Evolutionary conservation across 441 rosid species (phyloP).

Genomic region (Gossypium schwendimanii): DNA sequence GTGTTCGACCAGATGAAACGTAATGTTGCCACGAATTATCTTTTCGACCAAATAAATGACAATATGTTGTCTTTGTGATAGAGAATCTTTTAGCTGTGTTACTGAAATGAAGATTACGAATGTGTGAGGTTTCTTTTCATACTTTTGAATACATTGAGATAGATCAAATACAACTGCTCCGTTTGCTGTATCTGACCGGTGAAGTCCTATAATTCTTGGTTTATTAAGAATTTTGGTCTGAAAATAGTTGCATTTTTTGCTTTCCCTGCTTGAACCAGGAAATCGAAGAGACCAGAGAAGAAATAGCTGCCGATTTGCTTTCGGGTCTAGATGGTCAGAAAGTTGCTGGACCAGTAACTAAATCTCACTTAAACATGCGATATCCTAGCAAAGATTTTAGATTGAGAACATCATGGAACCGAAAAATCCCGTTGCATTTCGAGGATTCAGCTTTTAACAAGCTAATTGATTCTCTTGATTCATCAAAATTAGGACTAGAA

Average conservation of each 20-base stretch:
- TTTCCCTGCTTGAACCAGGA: constrained; percentile 37
- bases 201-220: background rate
- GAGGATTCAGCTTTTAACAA: constrained; percentile 22
- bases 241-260: background rate
- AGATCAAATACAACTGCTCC: background rate
- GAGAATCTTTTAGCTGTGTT: background rate
- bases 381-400: background rate
- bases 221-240: background rate
- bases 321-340: constrained; percentile 20
- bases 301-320: constrained; percentile 20
- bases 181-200: background rate
- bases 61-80: background rate
- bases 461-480: constrained; percentile 26
- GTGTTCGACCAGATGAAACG: background rate
- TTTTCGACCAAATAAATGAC: background rate
- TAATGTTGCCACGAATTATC: background rate
- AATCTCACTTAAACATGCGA: constrained; percentile 1
- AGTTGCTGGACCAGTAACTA: constrained; percentile 4
- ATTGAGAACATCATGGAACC: constrained; percentile 16
- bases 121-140: background rate
- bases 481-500: constrained; percentile 21
- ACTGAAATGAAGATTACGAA: background rate
- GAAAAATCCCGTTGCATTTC: constrained; percentile 5
- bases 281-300: constrained; percentile 34
- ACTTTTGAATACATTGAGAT: background rate